Evolutionary conservation across 441 rosid species (phyloP).

Genomic region (Hura crepitans): DNA sequence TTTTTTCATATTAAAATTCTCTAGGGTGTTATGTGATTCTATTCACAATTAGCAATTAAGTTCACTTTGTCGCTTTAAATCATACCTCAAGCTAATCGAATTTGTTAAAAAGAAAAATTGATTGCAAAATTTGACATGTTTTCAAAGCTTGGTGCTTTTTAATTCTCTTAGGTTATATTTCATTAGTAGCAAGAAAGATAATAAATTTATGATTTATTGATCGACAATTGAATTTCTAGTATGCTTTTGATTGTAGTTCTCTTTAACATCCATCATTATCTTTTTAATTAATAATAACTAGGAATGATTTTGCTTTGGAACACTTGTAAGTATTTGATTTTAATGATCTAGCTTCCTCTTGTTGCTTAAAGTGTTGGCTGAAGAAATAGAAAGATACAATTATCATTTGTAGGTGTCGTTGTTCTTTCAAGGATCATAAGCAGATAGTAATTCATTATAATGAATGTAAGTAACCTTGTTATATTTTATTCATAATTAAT

Average conservation of each 20-base stretch:
- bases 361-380: slow-evolving; percentile 37
- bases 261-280: too few species aligned
- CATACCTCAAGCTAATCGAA: background rate
- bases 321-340: background rate
- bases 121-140: background rate
- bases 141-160: background rate
- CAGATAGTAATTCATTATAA: too few species aligned
- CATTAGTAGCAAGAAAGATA: background rate
- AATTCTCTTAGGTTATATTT: background rate
- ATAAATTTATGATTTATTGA: background rate
- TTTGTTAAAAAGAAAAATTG: background rate
- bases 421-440: too few species aligned
- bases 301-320: background rate
- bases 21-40: background rate
- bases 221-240: background rate
- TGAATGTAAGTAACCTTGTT: too few species aligned
- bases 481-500: too few species aligned
- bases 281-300: background rate
- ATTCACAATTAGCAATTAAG: background rate
- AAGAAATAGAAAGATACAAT: slow-evolving; percentile 39
- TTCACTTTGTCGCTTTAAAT: background rate
- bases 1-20: background rate
- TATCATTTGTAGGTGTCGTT: too few species aligned
- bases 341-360: background rate
- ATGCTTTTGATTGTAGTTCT: background rate